These are phyloP conservation scores for Phylloporus arenicola DNA, from an alignment of 768 basidiomycete genomes.

Conservation along the genomic window DNA sequence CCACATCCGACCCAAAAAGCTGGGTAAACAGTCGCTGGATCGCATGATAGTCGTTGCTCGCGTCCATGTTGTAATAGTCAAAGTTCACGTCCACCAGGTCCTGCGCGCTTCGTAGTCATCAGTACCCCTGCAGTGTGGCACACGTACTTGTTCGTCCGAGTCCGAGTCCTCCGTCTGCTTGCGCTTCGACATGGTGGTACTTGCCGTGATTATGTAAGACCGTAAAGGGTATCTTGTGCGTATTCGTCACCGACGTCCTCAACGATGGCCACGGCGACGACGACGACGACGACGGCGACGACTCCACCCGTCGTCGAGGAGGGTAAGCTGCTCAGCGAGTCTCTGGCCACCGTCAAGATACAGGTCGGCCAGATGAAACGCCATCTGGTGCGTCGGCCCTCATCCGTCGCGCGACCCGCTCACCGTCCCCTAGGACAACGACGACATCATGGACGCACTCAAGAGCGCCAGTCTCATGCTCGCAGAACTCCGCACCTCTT, in stretches of 20 bases:
- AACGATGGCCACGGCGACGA: conserved; percentile 19
- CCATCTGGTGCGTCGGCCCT: conserved; percentile 58
- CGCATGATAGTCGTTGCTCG: conserved; percentile 79
- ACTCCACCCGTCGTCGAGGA: conserved; percentile 54
- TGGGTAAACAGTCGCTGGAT: conserved; percentile 68
- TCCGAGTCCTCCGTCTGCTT: conserved; percentile 36
- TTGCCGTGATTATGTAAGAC: conserved; percentile 15
- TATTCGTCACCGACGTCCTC: conserved; percentile 1
- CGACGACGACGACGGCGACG: conserved; percentile 11
- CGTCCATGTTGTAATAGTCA: conserved; percentile 88
- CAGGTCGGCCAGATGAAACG: conserved; percentile 95
- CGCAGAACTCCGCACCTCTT: conserved; percentile 89
- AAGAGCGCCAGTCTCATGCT: conserved; percentile 98
- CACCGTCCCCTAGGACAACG: conserved; percentile 58
- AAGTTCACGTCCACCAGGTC: conserved; percentile 41
- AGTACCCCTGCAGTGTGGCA: conserved; percentile 11
- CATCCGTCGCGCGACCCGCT: not conserved
- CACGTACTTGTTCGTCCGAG: conserved; percentile 38
- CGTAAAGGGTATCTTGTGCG: not conserved
- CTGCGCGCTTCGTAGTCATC: conserved; percentile 13
- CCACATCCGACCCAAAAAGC: conserved; percentile 68
- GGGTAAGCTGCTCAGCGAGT: conserved; percentile 81
- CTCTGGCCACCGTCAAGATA: conserved; percentile 79
- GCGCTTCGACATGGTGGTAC: conserved; percentile 44
- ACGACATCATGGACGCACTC: conserved; percentile 97